Percentiles rank a stretch among this genome's conserved stretches.
These are phyloP conservation scores for Parathielavia hyrcaniae DNA, from an alignment of 495 filamentous ascomycete genomes.

Conservation along the genomic window DNA sequence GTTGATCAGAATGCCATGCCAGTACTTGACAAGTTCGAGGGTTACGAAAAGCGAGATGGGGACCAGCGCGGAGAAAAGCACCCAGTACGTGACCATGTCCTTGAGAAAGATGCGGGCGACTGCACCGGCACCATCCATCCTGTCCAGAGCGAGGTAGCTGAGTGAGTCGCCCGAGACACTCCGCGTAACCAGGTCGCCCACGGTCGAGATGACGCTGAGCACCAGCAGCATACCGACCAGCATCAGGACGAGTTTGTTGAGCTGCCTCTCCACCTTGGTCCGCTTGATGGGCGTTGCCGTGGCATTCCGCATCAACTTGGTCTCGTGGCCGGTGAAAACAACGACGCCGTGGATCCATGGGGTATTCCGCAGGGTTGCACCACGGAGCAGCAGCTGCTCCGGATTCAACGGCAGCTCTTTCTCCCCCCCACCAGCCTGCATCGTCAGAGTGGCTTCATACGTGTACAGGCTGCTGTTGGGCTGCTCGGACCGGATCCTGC, in stretches of 20 bases:
- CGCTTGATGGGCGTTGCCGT: slow-evolving; percentile 97
- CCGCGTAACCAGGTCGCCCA: slow-evolving; percentile 81
- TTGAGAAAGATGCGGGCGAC: slow-evolving; percentile 78
- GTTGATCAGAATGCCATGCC: slow-evolving; percentile 93
- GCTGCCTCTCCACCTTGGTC: slow-evolving; percentile 85
- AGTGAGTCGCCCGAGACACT: slow-evolving; percentile 53
- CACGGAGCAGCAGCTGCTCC: slow-evolving; percentile 67
- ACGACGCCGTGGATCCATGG: slow-evolving; percentile 97
- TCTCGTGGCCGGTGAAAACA: slow-evolving; percentile 97
- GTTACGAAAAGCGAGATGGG: slow-evolving; percentile 98
- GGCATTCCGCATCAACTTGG: slow-evolving; percentile 97
- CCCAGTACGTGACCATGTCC: slow-evolving; percentile 97
- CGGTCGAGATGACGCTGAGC: slow-evolving; percentile 81
- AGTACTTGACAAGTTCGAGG: slow-evolving; percentile 96
- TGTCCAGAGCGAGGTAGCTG: slow-evolving; percentile 62
- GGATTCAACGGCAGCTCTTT: slow-evolving; percentile 81
- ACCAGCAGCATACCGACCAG: slow-evolving; percentile 76
- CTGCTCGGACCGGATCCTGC: slow-evolving; percentile 86
- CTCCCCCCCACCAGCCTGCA: slow-evolving; percentile 89
- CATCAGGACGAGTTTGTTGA: slow-evolving; percentile 90
- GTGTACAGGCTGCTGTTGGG: slow-evolving; percentile 98
- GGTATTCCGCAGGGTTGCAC: slow-evolving; percentile 91
- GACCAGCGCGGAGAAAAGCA: slow-evolving; percentile 94
- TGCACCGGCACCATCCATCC: slow-evolving; percentile 37
- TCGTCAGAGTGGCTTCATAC: slow-evolving; percentile 92